Conservation (phyloP, 208 protist genomes). For the Wallacemonas sp. region DNA sequence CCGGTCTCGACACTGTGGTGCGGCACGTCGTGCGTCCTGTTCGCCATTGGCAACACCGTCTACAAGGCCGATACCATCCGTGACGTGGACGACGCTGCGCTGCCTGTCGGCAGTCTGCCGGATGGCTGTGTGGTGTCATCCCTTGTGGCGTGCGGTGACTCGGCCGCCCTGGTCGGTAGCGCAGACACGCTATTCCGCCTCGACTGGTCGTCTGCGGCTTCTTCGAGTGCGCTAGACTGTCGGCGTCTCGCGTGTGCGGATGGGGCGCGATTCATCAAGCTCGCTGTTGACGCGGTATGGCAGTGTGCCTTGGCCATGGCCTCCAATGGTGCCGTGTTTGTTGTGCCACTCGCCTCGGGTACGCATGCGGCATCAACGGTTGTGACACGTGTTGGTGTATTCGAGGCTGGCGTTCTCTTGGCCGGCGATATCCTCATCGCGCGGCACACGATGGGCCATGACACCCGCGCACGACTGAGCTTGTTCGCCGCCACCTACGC, state of each 20-base stretch:
- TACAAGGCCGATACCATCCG: conserved; percentile 6
- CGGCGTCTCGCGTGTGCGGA: not conserved
- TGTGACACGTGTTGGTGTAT: not conserved
- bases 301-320: not conserved
- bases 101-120: conserved; percentile 19
- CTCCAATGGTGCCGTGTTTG: not conserved
- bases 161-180: not conserved
- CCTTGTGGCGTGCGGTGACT: conserved; percentile 17
- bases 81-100: no score
- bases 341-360: conserved; percentile 5
- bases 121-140: conserved; percentile 32
- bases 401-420: conserved; percentile 11
- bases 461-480: not conserved
- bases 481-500: conserved; percentile 68
- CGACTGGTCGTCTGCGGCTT: not conserved
- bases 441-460: no score
- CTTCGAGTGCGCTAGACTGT: not conserved
- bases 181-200: conserved; percentile 10
- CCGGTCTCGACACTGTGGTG: conserved; percentile 47
- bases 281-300: not conserved
- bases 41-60: conserved; percentile 46
- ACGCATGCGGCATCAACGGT: no score
- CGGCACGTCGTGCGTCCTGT: conserved; percentile 20
- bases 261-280: not conserved
- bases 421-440: conserved; percentile 1